These are phyloP conservation scores for Linnemannia schmuckeri DNA, from an alignment of 192 early-diverging fungal species.

Conservation along the genomic window DNA sequence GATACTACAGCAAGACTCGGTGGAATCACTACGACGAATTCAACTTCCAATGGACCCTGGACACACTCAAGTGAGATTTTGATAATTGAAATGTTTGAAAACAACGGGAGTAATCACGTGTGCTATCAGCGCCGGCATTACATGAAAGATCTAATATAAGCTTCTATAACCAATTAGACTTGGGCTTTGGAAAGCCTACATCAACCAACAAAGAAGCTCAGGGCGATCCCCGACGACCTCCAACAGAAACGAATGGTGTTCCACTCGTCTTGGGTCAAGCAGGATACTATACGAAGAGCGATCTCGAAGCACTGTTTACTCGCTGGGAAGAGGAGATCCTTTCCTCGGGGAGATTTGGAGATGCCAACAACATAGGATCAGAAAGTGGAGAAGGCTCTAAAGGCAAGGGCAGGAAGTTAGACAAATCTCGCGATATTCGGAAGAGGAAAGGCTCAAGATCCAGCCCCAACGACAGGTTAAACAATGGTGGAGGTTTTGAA, in stretches of 20 bases:
- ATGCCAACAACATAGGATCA: neutral
- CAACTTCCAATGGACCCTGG: neutral
- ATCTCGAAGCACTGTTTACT: neutral
- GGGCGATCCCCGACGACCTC: neutral
- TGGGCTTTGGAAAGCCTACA: neutral
- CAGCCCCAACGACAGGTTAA: neutral
- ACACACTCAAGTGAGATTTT: neutral
- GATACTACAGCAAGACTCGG: neutral
- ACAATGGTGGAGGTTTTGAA: neutral
- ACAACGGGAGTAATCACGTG: neutral
- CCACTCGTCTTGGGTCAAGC: neutral
- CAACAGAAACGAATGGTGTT: neutral
- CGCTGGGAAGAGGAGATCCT: neutral
- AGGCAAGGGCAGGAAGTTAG: neutral
- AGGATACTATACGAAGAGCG: slow-evolving; percentile 5
- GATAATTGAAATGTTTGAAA: too few species aligned
- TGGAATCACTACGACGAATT: neutral
- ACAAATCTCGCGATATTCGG: neutral
- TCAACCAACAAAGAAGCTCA: neutral
- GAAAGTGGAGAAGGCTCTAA: neutral
- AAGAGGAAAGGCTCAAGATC: neutral
- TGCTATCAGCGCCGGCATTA: too few species aligned
- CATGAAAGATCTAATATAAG: neutral
- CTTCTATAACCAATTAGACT: neutral
- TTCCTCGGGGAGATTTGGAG: neutral